Evolutionary conservation across 2,329 filamentous ascomycete genomes (phyloP), one percentile per base, ranked within the genome.

Genomic region (Neonectria faginata): DNA sequence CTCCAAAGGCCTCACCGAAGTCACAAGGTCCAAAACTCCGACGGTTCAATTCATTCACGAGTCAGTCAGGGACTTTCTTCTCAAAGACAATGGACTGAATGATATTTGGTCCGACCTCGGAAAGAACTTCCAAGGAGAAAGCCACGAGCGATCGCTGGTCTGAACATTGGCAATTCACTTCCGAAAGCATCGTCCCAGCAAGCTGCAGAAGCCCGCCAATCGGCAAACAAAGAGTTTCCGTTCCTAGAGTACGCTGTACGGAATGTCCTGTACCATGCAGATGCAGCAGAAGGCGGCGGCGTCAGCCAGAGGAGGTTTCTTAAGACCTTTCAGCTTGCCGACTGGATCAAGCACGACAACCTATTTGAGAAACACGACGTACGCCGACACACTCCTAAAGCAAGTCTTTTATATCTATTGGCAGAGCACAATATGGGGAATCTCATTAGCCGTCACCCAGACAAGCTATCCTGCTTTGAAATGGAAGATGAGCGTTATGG

Each of bases 41-140:
- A 80, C 67, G 0, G 81, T 86, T 0, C 85, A 87, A 62, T 88
- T 86, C 69, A 86, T 86, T 5, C 84, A 86, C 42, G 82, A 86
- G 66, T 84, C 84, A 0, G 82, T 86, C 0, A 71, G 78, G 1
- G 83, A 86, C 10, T 86, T 82, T 50, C 74, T 86, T 0, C 22
- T 84, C 3, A 78, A 78, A 8, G 77, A 79, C 1, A 62, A 70
- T 0, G 79, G 81, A 0, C 64, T 81, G 0, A 9, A 52, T 0
- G 57, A 61, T 7, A 36, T 73, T 0, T 75, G 71, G 70, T 57
- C 71, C 1, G 64, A 64, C 0, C 29, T 71, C 1, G 53, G 45
- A 1, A 10, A 3, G 0, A 44, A 70, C 0, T 69, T 64, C 45
- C 31, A 54, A 12, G 42, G 44, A 0, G 0, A n/a, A 0, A 62